phyloP scores from a whole-genome alignment of 1,284 basidiomycete species.

The Xanthoconium separans region DNA sequence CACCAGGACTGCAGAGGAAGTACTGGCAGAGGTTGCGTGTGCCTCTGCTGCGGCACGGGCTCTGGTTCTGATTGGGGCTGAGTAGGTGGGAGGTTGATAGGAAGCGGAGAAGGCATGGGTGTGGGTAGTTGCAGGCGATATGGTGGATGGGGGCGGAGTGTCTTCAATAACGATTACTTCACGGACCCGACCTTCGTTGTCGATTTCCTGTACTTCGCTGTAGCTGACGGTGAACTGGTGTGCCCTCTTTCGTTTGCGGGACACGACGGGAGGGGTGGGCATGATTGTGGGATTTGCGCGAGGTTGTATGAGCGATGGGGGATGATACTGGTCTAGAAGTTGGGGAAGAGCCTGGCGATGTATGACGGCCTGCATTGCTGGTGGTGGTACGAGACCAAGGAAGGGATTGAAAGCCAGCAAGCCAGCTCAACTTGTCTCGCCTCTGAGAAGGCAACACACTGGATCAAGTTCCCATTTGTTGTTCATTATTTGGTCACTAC shows the following conservation, averaged over 20 bases:
- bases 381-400: constrained; percentile 43
- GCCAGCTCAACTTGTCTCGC: constrained; percentile 31
- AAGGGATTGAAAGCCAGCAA: constrained; percentile 39
- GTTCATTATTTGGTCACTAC: constrained; percentile 24
- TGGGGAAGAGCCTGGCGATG: constrained; percentile 56
- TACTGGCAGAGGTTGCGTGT: constrained; percentile 63
- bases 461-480: constrained; percentile 35
- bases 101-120: constrained; percentile 70
- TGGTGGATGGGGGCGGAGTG: constrained; percentile 75
- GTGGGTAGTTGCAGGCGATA: constrained; percentile 67
- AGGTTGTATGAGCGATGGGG: constrained; percentile 40
- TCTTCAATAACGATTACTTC: constrained; percentile 89
- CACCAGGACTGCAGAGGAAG: constrained; percentile 56
- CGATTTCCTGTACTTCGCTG: constrained; percentile 81
- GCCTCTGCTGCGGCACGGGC: constrained; percentile 81
- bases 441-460: constrained; percentile 36
- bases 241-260: constrained; percentile 79
- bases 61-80: constrained; percentile 72
- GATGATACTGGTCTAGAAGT: constrained; percentile 59
- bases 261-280: constrained; percentile 62
- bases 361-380: constrained; percentile 66
- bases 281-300: constrained; percentile 46
- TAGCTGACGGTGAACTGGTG: constrained; percentile 78
- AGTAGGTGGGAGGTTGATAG: constrained; percentile 73
- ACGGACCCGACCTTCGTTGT: constrained; percentile 66